Conservation (phyloP, 139 green algal species). For the Trebouxia sp. region DNA sequence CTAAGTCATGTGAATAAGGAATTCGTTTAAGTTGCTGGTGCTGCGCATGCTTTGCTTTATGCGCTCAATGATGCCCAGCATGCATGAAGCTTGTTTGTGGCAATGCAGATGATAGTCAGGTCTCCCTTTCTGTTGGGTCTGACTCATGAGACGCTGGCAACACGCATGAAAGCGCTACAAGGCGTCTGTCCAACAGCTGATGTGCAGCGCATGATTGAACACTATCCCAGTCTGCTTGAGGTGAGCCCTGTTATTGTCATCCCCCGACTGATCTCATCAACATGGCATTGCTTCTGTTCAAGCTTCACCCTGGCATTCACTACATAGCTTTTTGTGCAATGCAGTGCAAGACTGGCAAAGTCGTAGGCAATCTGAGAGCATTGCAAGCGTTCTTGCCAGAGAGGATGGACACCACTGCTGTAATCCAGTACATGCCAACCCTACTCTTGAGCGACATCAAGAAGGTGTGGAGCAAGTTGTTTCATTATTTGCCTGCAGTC, state of each 20-base stretch:
- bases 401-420: not conserved
- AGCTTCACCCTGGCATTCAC: too few species aligned
- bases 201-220: not conserved
- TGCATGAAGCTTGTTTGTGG: too few species aligned
- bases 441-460: slow-evolving; percentile 5
- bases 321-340: not conserved
- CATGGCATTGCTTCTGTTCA: too few species aligned
- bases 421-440: slow-evolving; percentile 4
- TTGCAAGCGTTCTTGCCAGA: not conserved
- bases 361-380: not conserved
- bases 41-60: too few species aligned
- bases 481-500: not conserved
- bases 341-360: slow-evolving; percentile 7
- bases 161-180: not conserved
- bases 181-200: not conserved
- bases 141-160: not conserved
- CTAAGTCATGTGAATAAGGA: too few species aligned
- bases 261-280: too few species aligned
- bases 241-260: too few species aligned
- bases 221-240: not conserved
- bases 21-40: too few species aligned
- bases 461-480: not conserved
- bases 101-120: slow-evolving; percentile 5
- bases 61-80: too few species aligned
- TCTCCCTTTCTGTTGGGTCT: slow-evolving; percentile 6